A percentile compares a stretch with the other conserved stretches of the same genome.
These are phyloP conservation scores for Anthracocystis setariae DNA, from an alignment of 1,284 basidiomycete genomes.

Conservation along the genomic window DNA sequence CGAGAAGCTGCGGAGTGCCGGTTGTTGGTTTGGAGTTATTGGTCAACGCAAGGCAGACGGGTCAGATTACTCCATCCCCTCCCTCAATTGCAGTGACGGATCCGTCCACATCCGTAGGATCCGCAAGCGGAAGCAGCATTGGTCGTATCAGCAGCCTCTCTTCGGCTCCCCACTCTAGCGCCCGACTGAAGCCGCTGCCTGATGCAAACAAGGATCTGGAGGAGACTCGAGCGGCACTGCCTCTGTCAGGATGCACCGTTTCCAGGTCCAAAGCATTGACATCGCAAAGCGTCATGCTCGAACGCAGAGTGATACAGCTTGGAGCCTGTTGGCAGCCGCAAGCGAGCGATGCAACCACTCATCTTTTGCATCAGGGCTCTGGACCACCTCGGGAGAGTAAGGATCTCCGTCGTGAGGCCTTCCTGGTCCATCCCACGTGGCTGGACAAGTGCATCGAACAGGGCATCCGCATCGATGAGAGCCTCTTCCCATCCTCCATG, in stretches of 20 bases:
- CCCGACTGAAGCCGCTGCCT: neutral
- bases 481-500: conserved; percentile 39
- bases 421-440: conserved; percentile 45
- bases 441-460: conserved; percentile 47
- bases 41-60: conserved; percentile 24
- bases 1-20: conserved; percentile 34
- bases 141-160: conserved; percentile 5
- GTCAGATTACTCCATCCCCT: conserved; percentile 22
- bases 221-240: conserved; percentile 4
- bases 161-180: neutral
- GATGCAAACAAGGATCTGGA: neutral
- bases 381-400: conserved; percentile 25
- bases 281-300: conserved; percentile 25
- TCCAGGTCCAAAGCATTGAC: conserved; percentile 31
- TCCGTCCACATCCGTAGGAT: conserved; percentile 4
- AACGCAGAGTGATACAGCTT: conserved; percentile 41
- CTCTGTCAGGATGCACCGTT: conserved; percentile 30
- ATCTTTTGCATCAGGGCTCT: conserved; percentile 36
- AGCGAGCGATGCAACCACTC: conserved; percentile 21
- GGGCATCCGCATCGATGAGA: conserved; percentile 37
- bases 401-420: conserved; percentile 8
- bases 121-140: conserved; percentile 11
- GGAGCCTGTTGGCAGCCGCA: conserved; percentile 37
- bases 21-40: conserved; percentile 43
- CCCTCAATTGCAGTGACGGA: conserved; percentile 8